Evolutionary conservation across 768 basidiomycete species (phyloP).

Genomic region (Calocybe gangraenosa): DNA sequence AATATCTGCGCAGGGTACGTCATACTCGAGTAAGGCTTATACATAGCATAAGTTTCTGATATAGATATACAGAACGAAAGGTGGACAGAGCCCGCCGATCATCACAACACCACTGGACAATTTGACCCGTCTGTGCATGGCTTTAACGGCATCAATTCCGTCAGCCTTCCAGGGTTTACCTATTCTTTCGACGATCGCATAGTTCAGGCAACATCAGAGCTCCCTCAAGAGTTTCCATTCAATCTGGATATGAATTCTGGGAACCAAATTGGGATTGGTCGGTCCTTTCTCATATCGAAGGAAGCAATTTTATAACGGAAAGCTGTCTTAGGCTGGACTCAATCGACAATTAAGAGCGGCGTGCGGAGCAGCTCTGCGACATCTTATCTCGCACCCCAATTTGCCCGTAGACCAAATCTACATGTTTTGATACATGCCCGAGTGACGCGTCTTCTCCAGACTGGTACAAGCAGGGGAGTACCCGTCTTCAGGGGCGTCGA

Average conservation of each 20-base stretch:
- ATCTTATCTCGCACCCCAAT: constrained; percentile 22
- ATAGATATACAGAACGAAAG: constrained; percentile 19
- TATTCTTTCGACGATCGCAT: constrained; percentile 23
- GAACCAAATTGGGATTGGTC: constrained; percentile 20
- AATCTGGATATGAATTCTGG: constrained; percentile 24
- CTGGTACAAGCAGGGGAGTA: constrained; percentile 6
- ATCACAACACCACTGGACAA: constrained; percentile 26
- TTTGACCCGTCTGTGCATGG: constrained; percentile 26
- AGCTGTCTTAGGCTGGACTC: constrained; percentile 18
- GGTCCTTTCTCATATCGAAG: neutral
- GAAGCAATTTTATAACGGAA: neutral
- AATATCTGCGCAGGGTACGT: constrained; percentile 23
- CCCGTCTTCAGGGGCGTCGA: constrained; percentile 23
- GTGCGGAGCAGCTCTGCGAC: constrained; percentile 27
- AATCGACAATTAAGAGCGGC: constrained; percentile 20
- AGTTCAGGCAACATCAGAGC: constrained; percentile 21
- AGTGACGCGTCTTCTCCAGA: constrained; percentile 22
- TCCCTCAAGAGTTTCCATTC: constrained; percentile 22
- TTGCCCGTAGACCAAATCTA: constrained; percentile 23
- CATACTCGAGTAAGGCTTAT: neutral
- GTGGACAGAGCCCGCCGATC: constrained; percentile 24
- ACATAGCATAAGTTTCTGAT: neutral
- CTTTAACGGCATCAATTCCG: constrained; percentile 23
- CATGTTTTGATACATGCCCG: constrained; percentile 27
- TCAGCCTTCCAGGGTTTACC: constrained; percentile 24